Conservation (phyloP, 1,284 basidiomycete species). For the Irpex rosettiformis region DNA sequence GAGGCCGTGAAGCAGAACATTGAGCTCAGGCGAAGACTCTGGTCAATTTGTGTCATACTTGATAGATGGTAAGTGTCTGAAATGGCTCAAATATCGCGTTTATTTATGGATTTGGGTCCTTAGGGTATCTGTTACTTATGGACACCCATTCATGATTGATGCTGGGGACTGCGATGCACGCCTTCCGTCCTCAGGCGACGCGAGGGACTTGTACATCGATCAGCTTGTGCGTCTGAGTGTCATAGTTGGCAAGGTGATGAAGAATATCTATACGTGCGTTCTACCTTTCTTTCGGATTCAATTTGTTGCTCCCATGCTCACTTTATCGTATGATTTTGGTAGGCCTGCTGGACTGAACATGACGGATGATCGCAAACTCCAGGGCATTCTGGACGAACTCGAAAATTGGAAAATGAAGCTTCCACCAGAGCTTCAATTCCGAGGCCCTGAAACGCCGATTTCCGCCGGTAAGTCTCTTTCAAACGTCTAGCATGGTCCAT, state of each 20-base stretch:
- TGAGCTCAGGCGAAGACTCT: slow-evolving; percentile 81
- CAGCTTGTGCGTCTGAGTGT: slow-evolving; percentile 87
- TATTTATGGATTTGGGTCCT: slow-evolving; percentile 6
- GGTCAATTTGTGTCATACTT: slow-evolving; percentile 88
- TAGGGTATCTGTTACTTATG: slow-evolving; percentile 77
- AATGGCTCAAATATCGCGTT: background rate
- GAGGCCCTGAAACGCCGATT: slow-evolving; percentile 58
- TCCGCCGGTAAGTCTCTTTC: slow-evolving; percentile 52
- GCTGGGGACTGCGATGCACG: slow-evolving; percentile 91
- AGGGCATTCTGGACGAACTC: slow-evolving; percentile 69
- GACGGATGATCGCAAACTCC: slow-evolving; percentile 76
- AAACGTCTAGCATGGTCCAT: slow-evolving; percentile 7
- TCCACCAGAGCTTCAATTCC: slow-evolving; percentile 73
- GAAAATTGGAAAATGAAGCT: slow-evolving; percentile 75
- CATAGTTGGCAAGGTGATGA: slow-evolving; percentile 82
- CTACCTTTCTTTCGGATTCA: slow-evolving; percentile 1
- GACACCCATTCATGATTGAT: slow-evolving; percentile 89
- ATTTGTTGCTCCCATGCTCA: slow-evolving; percentile 9
- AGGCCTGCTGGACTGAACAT: slow-evolving; percentile 84
- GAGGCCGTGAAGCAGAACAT: slow-evolving; percentile 77
- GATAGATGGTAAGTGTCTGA: slow-evolving; percentile 74
- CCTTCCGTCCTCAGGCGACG: slow-evolving; percentile 75
- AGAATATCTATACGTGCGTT: slow-evolving; percentile 82
- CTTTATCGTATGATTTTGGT: slow-evolving; percentile 13
- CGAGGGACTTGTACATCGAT: slow-evolving; percentile 73